Conservation (phyloP, 768 basidiomycete genomes). For the Panellus pusillus region DNA sequence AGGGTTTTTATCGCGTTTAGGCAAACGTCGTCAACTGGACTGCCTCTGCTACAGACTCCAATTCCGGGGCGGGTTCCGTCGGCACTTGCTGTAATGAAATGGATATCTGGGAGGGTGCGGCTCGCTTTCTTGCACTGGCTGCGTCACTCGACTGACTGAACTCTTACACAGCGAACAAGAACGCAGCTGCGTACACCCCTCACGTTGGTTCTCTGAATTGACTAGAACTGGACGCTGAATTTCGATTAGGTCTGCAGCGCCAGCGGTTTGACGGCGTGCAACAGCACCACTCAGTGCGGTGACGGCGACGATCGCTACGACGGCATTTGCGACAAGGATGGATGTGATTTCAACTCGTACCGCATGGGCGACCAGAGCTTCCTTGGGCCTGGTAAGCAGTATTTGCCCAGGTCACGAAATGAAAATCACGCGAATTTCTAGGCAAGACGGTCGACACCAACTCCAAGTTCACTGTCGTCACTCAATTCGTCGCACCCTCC, state of each 20-base stretch:
- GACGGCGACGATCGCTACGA: conserved; percentile 35
- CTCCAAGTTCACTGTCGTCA: conserved; percentile 55
- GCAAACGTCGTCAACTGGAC: conserved; percentile 49
- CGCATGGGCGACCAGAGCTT: conserved; percentile 50
- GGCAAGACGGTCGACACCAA: conserved; percentile 49
- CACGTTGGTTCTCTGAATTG: conserved; percentile 41
- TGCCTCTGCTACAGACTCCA: conserved; percentile 35
- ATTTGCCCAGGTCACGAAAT: no score
- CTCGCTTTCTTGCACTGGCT: not conserved
- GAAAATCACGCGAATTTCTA: no score
- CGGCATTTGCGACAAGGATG: conserved; percentile 54
- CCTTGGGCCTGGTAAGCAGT: conserved; percentile 38
- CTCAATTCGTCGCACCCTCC: conserved; percentile 51
- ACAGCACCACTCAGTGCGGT: conserved; percentile 39
- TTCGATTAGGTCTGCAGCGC: not conserved
- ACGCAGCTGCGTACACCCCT: conserved; percentile 52
- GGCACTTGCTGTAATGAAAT: conserved; percentile 62
- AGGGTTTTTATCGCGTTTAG: conserved; percentile 26
- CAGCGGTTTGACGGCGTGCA: conserved; percentile 34
- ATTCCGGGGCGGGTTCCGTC: conserved; percentile 44
- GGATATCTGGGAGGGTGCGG: conserved; percentile 52
- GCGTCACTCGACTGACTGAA: not conserved
- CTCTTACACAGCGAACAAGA: conserved; percentile 39
- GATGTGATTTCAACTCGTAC: conserved; percentile 65
- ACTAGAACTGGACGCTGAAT: conserved; percentile 28